Conservation (phyloP, 495 filamentous ascomycete species). For the Penicillium odoratum region DNA sequence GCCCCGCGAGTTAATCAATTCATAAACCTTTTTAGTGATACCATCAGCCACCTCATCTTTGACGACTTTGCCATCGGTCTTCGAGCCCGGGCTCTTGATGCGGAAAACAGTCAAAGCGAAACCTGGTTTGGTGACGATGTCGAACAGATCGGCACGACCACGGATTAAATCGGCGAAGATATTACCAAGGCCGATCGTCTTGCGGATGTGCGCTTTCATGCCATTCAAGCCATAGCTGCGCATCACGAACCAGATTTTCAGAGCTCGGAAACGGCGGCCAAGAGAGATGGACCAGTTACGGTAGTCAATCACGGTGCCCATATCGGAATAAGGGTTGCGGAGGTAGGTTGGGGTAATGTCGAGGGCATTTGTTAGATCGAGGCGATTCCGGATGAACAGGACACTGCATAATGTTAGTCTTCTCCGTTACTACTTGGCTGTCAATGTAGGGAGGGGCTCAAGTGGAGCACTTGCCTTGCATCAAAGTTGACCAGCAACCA, state of each 20-base stretch:
- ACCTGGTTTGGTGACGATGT: conserved; percentile 69
- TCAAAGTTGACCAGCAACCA: conserved; percentile 97
- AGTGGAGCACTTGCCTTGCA: conserved; percentile 51
- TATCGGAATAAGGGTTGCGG: conserved; percentile 73
- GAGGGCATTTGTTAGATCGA: conserved; percentile 73
- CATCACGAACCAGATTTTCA: conserved; percentile 98
- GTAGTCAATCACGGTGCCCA: conserved; percentile 91
- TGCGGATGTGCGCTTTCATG: conserved; percentile 69
- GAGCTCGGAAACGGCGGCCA: conserved; percentile 82
- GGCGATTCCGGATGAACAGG: conserved; percentile 73
- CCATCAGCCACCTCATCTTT: conserved; percentile 57
- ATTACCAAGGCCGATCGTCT: conserved; percentile 66
- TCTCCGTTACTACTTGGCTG: too few relatives aligned
- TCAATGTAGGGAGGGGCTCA: too few relatives aligned
- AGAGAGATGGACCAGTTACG: conserved; percentile 98
- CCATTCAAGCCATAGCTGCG: conserved; percentile 81
- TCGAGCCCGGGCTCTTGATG: conserved; percentile 32
- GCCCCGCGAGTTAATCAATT: conserved; percentile 70
- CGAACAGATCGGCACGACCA: conserved; percentile 69
- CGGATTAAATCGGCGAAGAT: conserved; percentile 62
- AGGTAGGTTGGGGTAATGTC: conserved; percentile 84
- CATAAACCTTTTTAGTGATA: conserved; percentile 76
- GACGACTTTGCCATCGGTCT: conserved; percentile 24
- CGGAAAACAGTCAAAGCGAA: conserved; percentile 83
- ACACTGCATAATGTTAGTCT: conserved; percentile 46